Evolutionary conservation across 2,329 filamentous ascomycete species (phyloP).

Genomic region (Penicillium concentricum): DNA sequence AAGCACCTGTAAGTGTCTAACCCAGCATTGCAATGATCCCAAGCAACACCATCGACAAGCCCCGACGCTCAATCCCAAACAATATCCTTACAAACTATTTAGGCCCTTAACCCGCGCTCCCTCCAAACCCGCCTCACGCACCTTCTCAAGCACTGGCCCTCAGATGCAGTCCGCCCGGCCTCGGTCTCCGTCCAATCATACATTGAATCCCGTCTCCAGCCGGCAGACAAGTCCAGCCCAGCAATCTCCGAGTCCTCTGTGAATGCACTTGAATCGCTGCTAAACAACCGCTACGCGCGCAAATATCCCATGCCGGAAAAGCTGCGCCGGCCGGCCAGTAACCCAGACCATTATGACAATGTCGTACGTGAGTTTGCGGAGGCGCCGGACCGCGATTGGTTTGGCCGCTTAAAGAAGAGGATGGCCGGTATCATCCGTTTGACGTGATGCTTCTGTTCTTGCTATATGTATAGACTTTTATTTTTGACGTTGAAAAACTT

Average conservation of each 20-base stretch:
- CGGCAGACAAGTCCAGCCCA: constrained; percentile 17
- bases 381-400: constrained; percentile 51
- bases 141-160: constrained; percentile 46
- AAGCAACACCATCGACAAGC: not conserved
- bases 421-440: constrained; percentile 51
- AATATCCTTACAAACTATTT: constrained; percentile 2
- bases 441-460: constrained; percentile 26
- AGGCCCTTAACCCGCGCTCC: constrained; percentile 29
- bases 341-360: constrained; percentile 53
- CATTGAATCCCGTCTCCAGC: constrained; percentile 35
- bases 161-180: constrained; percentile 45
- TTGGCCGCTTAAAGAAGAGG: constrained; percentile 46
- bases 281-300: constrained; percentile 58
- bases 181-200: constrained; percentile 47
- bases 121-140: constrained; percentile 40
- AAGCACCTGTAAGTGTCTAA: constrained; percentile 19
- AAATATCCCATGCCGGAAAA: constrained; percentile 49
- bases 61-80: not conserved
- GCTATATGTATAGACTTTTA: constrained; percentile 45
- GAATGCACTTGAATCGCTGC: constrained; percentile 60
- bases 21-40: not conserved
- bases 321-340: constrained; percentile 51
- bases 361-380: constrained; percentile 55
- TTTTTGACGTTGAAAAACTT: not conserved
- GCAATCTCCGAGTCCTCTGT: constrained; percentile 40